Evolutionary conservation across 2,329 filamentous ascomycete genomes (phyloP).

Genomic region (Stachybotrys elegans): DNA sequence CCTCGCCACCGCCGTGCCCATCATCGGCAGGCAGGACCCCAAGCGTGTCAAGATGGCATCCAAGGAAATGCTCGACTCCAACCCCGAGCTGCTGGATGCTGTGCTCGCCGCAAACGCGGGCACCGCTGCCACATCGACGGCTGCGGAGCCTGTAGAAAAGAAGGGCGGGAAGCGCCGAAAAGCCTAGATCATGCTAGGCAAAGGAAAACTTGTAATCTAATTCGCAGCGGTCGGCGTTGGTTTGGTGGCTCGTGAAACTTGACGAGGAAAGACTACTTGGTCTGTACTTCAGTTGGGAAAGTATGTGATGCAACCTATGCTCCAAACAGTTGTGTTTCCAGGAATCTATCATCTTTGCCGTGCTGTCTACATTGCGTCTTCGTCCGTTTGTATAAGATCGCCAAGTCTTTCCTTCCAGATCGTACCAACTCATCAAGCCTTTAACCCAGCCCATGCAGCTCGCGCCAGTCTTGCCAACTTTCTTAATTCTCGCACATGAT

Average conservation of each 20-base stretch:
- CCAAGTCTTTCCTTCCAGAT: no score
- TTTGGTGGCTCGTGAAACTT: no score
- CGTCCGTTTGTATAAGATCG: neutral
- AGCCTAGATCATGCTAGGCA: constrained; percentile 19
- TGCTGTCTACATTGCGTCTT: neutral
- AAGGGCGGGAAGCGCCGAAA: constrained; percentile 43
- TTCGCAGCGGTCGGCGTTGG: no score
- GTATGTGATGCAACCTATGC: no score
- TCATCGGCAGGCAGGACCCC: constrained; percentile 62
- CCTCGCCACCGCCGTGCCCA: constrained; percentile 62
- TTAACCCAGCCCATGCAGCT: constrained; percentile 41
- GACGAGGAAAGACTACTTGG: no score
- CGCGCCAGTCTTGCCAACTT: constrained; percentile 43
- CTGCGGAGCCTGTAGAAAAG: constrained; percentile 29
- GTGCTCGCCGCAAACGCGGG: constrained; percentile 31
- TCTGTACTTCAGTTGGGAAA: no score
- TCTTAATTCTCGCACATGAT: constrained; percentile 47
- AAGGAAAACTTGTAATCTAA: neutral
- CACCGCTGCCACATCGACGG: constrained; percentile 21
- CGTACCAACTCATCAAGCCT: constrained; percentile 15
- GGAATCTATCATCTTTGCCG: no score
- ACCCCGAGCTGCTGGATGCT: constrained; percentile 45
- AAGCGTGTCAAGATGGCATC: constrained; percentile 41
- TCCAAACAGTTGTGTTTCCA: no score
- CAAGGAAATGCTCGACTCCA: constrained; percentile 31